These are phyloP conservation scores for Anaeromyces robustus DNA, from an alignment of 192 early-diverging fungal species.

Conservation along the genomic window DNA sequence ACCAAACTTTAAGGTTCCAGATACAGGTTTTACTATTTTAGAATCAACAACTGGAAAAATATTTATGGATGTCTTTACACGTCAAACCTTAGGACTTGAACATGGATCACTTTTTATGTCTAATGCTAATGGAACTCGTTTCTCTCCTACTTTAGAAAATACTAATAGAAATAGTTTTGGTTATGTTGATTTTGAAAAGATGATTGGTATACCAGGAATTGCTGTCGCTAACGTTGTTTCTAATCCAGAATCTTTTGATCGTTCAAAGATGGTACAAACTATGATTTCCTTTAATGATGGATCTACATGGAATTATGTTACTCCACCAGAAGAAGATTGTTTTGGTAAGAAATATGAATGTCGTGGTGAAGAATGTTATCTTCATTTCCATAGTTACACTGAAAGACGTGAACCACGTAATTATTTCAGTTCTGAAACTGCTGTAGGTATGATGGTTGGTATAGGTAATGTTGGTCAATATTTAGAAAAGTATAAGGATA, in stretches of 20 bases:
- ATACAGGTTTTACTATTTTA: conserved; percentile 58
- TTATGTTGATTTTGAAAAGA: conserved; percentile 77
- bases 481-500: conserved; percentile 36
- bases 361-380: conserved; percentile 6
- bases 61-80: conserved; percentile 55
- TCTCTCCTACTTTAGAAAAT: conserved; percentile 57
- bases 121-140: conserved; percentile 79
- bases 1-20: conserved; percentile 24
- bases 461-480: conserved; percentile 70
- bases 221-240: conserved; percentile 68
- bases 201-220: conserved; percentile 67
- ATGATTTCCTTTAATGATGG: conserved; percentile 82
- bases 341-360: conserved; percentile 11
- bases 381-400: conserved; percentile 22
- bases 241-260: conserved; percentile 27
- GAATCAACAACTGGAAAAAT: conserved; percentile 64
- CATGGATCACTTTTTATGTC: conserved; percentile 64
- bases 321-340: conserved; percentile 38
- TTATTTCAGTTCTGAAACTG: conserved; percentile 49
- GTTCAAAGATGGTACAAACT: conserved; percentile 42
- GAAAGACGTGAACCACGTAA: conserved; percentile 61
- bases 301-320: conserved; percentile 51
- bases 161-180: conserved; percentile 66
- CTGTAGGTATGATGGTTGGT: conserved; percentile 74
- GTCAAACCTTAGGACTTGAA: background rate